Conservation (phyloP, 2,329 filamentous ascomycete genomes). For the Colletotrichum truncatum region DNA sequence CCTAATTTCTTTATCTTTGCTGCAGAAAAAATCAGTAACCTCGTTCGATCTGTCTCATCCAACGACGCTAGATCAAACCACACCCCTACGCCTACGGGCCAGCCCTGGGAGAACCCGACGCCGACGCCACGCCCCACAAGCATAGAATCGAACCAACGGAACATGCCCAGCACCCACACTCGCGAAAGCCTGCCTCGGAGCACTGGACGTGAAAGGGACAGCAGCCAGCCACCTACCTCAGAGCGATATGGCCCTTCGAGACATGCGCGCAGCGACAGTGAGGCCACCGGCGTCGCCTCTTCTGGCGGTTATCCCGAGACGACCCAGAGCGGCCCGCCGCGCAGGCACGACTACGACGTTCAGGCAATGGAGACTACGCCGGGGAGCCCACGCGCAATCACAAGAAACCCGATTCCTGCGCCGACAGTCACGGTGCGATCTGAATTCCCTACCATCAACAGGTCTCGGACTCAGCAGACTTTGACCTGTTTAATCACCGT, state of each 20-base stretch:
- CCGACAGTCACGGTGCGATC: slow-evolving; percentile 95
- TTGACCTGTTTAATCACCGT: slow-evolving; percentile 94
- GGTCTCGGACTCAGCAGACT: slow-evolving; percentile 93
- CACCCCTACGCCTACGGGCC: slow-evolving; percentile 67
- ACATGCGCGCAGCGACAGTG: slow-evolving; percentile 83
- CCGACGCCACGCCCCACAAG: slow-evolving; percentile 65
- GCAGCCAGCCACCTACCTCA: slow-evolving; percentile 54
- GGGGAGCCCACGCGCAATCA: slow-evolving; percentile 74
- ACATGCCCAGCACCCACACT: slow-evolving; percentile 40
- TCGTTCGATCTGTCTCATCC: slow-evolving; percentile 83
- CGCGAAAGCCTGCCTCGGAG: slow-evolving; percentile 50
- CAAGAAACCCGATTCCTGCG: slow-evolving; percentile 87
- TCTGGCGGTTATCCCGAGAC: slow-evolving; percentile 84
- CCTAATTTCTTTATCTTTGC: slow-evolving; percentile 34
- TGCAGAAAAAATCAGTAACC: slow-evolving; percentile 91
- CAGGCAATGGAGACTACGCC: slow-evolving; percentile 94
- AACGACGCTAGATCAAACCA: slow-evolving; percentile 67
- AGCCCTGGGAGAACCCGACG: slow-evolving; percentile 73
- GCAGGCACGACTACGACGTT: slow-evolving; percentile 93
- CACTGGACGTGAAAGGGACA: slow-evolving; percentile 52
- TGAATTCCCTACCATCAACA: slow-evolving; percentile 93
- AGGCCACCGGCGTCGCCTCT: slow-evolving; percentile 76
- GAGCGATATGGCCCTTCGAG: slow-evolving; percentile 55
- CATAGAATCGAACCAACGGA: slow-evolving; percentile 50
- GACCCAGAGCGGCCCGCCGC: slow-evolving; percentile 72